Conservation (phyloP, 2,329 filamentous ascomycete species). For the Orbilia ellipsospora region DNA sequence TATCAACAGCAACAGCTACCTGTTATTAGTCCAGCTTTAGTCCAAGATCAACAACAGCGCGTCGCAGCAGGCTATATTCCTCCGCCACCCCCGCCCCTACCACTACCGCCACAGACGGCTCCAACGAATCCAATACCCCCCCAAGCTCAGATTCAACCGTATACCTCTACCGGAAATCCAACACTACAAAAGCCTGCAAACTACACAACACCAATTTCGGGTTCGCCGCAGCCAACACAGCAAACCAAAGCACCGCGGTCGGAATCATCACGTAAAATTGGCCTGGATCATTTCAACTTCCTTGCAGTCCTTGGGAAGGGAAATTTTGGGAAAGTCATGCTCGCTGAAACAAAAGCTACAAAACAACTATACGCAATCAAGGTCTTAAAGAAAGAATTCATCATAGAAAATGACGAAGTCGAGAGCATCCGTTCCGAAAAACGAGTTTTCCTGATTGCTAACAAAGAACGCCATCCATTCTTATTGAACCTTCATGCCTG, state of each 20-base stretch:
- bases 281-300: conserved; percentile 99
- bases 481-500: conserved; percentile 93
- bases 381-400: conserved; percentile 99
- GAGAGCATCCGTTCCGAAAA: conserved; percentile 98
- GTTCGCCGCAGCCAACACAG: conserved; percentile 55
- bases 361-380: conserved; percentile 98
- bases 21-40: conserved; percentile 61
- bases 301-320: conserved; percentile 96
- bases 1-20: conserved; percentile 60
- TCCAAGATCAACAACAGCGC: conserved; percentile 52
- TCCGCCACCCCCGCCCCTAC: conserved; percentile 57
- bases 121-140: conserved; percentile 32
- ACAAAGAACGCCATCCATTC: conserved; percentile 97
- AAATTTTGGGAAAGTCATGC: conserved; percentile 99
- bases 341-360: conserved; percentile 93
- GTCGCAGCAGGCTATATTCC: conserved; percentile 60
- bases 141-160: conserved; percentile 32
- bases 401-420: conserved; percentile 99
- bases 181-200: conserved; percentile 58
- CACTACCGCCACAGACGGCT: conserved; percentile 59
- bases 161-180: conserved; percentile 50
- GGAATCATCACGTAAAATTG: conserved; percentile 84
- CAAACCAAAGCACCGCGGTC: conserved; percentile 67
- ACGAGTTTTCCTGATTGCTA: conserved; percentile 94
- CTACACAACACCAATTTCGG: conserved; percentile 18